Evolutionary conservation across 208 protist species (phyloP), one percentile per base, ranked within the genome.

Genomic region (Porcisia deanei): DNA sequence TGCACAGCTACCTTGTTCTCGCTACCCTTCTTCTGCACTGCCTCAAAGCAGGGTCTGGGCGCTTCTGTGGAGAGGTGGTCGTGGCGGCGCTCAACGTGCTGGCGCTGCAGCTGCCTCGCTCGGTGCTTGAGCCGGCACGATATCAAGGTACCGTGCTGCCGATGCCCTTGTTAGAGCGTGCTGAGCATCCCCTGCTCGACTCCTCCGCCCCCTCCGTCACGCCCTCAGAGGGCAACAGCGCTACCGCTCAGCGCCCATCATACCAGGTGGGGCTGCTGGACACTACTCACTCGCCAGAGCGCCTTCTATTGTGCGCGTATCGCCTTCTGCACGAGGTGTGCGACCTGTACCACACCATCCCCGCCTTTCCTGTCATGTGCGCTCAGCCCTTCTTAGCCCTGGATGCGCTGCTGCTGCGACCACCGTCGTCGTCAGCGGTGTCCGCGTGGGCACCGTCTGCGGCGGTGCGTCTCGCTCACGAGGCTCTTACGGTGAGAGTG

Each of bases 1-100:
- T 85, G 34, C 89, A 91, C 64, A 70, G 71, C 60, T 91, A 88
- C 71, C 69, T 92, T 7, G 79, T 82, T 14, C 74, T 93, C 16
- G 73, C 84, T 5, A 84, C 82, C 16, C 76, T 94, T 0, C 84
- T 94, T 30, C 72, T 84, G 55, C 75, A 75, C 39, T 78, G 75
- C 47, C 71, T 87, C 39, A 81, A 80, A 75, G 63, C 77, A 8
- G 75, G 84, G 20, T 67, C 47, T 20, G 85, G 88, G 37, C 87
- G 90, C 30, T 95, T 90, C 66, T 83, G 76, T 45, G 82, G 85
- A 25, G 90, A 96, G 89, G 79, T 80, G 18, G 72, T 94, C 66
- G 81, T 91, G 45, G 90, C 89, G 9, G 76, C 79, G 12, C 80
- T 93, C 12, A 96, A 96, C 67, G 73, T 96, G 67, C 68, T 96